Evolutionary conservation across 2,329 filamentous ascomycete genomes (phyloP).

Genomic region (Graphilbum ipis-grandicollis): DNA sequence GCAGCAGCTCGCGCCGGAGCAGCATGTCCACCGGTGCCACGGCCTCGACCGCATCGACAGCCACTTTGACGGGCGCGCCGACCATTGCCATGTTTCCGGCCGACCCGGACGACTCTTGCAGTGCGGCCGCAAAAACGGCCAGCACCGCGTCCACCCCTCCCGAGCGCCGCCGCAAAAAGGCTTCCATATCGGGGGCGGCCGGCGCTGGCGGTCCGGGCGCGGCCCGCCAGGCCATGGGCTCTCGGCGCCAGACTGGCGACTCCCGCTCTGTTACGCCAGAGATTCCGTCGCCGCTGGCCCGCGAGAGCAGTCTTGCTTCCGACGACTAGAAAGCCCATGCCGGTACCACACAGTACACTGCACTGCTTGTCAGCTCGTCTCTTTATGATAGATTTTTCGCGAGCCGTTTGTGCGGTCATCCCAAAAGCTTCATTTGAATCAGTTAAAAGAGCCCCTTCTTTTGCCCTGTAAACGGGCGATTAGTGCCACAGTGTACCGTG

Average conservation of each 20-base stretch:
- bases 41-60: slow-evolving; percentile 30
- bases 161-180: slow-evolving; percentile 34
- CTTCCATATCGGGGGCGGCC: slow-evolving; percentile 12
- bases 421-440: too few relatives aligned
- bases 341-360: too few relatives aligned
- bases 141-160: slow-evolving; percentile 29
- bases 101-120: slow-evolving; percentile 22
- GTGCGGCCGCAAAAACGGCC: slow-evolving; percentile 24
- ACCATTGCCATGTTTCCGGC: slow-evolving; percentile 18
- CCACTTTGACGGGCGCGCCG: background rate
- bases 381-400: too few relatives aligned
- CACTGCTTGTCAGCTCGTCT: too few relatives aligned
- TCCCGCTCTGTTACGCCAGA: slow-evolving; percentile 38
- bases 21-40: slow-evolving; percentile 24
- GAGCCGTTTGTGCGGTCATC: too few relatives aligned
- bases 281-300: slow-evolving; percentile 32
- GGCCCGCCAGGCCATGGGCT: slow-evolving; percentile 16
- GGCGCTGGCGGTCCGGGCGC: slow-evolving; percentile 19
- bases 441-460: too few relatives aligned
- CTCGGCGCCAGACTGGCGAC: slow-evolving; percentile 19
- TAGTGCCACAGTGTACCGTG: too few relatives aligned
- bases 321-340: too few relatives aligned
- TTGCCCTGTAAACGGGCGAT: too few relatives aligned
- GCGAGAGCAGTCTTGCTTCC: slow-evolving; percentile 22
- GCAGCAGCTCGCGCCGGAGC: slow-evolving; percentile 32